These are phyloP conservation scores for Trichoderma guizhouense DNA, from an alignment of 2,329 filamentous ascomycete species.

Conservation along the genomic window DNA sequence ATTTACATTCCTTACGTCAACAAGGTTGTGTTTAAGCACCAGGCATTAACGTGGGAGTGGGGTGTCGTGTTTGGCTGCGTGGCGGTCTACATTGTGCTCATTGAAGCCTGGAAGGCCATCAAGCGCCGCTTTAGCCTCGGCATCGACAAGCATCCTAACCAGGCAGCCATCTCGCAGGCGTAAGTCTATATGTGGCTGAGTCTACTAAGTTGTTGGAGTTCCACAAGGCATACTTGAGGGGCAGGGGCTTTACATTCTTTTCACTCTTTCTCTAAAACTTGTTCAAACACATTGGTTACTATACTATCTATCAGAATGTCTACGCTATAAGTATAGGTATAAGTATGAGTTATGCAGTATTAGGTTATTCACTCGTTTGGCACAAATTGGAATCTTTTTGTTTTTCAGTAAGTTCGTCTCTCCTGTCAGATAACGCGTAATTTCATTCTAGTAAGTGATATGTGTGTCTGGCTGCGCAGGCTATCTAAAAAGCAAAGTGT, in stretches of 20 bases:
- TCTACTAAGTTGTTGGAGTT: not conserved
- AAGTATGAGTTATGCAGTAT: conserved; percentile 7
- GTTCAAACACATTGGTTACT: not conserved
- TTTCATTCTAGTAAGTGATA: conserved; percentile 11
- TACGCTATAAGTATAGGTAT: not conserved
- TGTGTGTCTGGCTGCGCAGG: conserved; percentile 1
- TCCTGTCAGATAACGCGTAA: conserved; percentile 7
- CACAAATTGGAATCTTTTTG: not conserved
- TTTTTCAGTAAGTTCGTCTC: not conserved
- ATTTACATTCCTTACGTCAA: conserved; percentile 68
- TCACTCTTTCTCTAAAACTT: not conserved
- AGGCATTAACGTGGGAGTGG: conserved; percentile 69
- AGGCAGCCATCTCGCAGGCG: conserved; percentile 10
- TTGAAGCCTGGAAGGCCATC: conserved; percentile 67
- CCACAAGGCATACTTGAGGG: not conserved
- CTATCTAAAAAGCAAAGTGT: conserved; percentile 8
- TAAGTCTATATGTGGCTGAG: conserved; percentile 2
- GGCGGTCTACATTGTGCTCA: conserved; percentile 57
- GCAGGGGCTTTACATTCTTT: not conserved
- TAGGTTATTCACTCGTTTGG: not conserved
- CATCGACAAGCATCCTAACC: conserved; percentile 23
- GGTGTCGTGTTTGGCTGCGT: conserved; percentile 60
- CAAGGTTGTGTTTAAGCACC: conserved; percentile 65
- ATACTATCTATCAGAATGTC: conserved; percentile 10
- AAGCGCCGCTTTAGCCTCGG: conserved; percentile 52